Evolutionary conservation across 2,329 filamentous ascomycete genomes (phyloP).

Genomic region (Fusarium vanettenii): DNA sequence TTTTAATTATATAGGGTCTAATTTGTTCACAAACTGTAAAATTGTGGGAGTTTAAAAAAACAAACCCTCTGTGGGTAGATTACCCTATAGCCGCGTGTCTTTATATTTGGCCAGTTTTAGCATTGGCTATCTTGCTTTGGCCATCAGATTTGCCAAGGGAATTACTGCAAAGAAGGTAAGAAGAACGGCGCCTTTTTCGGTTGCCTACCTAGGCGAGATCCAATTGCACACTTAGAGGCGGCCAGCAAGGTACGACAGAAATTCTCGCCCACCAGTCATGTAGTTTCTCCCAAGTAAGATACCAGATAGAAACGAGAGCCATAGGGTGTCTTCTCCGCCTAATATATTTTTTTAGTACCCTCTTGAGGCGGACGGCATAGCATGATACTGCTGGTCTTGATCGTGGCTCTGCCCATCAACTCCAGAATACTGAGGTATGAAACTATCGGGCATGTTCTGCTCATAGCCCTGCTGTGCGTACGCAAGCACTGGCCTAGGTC

Average conservation of each 20-base stretch:
- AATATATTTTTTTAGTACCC: neutral
- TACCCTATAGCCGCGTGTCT: neutral
- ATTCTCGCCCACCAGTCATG: neutral
- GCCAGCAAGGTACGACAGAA: neutral
- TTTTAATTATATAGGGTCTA: too few species aligned
- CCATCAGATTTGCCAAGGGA: neutral
- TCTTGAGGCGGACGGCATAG: neutral
- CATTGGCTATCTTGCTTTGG: neutral
- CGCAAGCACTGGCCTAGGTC: too few species aligned
- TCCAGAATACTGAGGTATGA: neutral
- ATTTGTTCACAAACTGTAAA: neutral
- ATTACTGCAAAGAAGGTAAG: neutral
- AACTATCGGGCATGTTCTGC: neutral
- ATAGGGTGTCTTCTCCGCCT: neutral
- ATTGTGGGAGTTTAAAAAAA: neutral
- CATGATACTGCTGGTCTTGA: neutral
- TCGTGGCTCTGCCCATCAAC: neutral
- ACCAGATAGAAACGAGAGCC: neutral
- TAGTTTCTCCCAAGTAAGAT: neutral
- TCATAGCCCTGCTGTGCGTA: too few species aligned
- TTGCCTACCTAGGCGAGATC: neutral
- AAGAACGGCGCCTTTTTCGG: too few species aligned
- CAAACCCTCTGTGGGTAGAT: neutral
- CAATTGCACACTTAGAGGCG: neutral
- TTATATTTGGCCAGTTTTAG: neutral